These are phyloP conservation scores for Borealophlyctis nickersoniae DNA, from an alignment of 192 early-diverging fungal species.

Conservation along the genomic window DNA sequence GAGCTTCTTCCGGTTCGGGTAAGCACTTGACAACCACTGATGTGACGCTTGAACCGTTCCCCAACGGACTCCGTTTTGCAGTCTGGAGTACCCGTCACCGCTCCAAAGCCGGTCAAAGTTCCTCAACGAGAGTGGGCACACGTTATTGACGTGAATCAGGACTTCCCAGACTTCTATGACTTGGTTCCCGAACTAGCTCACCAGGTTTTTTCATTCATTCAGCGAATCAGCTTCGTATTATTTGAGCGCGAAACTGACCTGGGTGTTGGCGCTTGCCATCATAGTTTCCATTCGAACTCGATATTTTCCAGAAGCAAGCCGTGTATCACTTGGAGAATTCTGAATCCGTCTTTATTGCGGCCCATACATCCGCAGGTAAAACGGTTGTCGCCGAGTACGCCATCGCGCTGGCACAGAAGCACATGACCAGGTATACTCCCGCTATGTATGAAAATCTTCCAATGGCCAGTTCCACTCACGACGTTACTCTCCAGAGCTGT, in stretches of 20 bases:
- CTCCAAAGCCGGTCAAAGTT: background rate
- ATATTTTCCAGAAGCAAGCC: slow-evolving; percentile 95
- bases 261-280: too few species aligned
- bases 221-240: background rate
- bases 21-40: background rate
- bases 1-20: slow-evolving; percentile 8
- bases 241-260: background rate
- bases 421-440: slow-evolving; percentile 73
- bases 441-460: background rate
- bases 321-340: slow-evolving; percentile 94
- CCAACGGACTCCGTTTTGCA: too few species aligned
- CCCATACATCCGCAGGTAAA: slow-evolving; percentile 98
- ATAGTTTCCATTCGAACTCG: slow-evolving; percentile 92
- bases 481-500: slow-evolving; percentile 55
- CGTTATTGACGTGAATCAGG: slow-evolving; percentile 79
- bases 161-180: slow-evolving; percentile 86
- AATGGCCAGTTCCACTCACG: background rate
- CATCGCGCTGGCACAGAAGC: slow-evolving; percentile 86
- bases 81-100: too few species aligned
- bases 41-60: too few species aligned
- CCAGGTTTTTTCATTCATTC: slow-evolving; percentile 36
- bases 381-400: slow-evolving; percentile 99
- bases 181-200: slow-evolving; percentile 87
- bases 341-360: slow-evolving; percentile 96
- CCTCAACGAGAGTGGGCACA: slow-evolving; percentile 76